Percentiles rank a stretch among this genome's conserved stretches.
Evolutionary conservation across 2,329 filamentous ascomycete species (phyloP).

Genomic region (Tolypocladium amazonense): DNA sequence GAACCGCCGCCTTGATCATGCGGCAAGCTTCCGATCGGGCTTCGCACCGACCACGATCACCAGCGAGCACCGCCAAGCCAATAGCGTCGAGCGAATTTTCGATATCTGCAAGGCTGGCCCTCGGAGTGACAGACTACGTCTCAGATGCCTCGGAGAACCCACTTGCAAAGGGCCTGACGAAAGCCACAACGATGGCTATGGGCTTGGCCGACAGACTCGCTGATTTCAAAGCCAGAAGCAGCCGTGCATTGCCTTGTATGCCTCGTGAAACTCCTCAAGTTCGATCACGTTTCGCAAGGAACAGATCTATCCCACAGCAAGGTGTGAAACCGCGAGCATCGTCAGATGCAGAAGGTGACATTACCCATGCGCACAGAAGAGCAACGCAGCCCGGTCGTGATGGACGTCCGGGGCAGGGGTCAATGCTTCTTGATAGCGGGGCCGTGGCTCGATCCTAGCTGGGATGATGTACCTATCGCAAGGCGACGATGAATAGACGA

Average conservation of each 20-base stretch:
- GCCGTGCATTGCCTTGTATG: background rate
- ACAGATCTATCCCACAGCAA: background rate
- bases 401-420: background rate
- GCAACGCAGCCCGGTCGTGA: background rate
- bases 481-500: background rate
- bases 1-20: background rate
- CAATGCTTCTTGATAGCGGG: background rate
- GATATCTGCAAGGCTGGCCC: no score
- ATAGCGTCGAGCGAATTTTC: background rate
- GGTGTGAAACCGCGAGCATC: background rate
- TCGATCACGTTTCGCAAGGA: background rate
- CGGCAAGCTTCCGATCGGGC: background rate
- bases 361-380: background rate
- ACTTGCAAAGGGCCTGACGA: background rate
- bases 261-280: background rate
- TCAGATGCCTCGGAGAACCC: background rate
- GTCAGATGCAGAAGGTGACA: background rate
- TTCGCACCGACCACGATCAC: background rate
- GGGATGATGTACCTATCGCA: background rate
- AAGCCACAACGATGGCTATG: background rate
- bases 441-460: background rate
- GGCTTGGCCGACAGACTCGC: background rate
- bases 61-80: background rate
- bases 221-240: background rate
- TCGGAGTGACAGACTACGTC: background rate